Evolutionary conservation across 2,329 filamentous ascomycete genomes (phyloP).

Genomic region (Aspergillus flavus): DNA sequence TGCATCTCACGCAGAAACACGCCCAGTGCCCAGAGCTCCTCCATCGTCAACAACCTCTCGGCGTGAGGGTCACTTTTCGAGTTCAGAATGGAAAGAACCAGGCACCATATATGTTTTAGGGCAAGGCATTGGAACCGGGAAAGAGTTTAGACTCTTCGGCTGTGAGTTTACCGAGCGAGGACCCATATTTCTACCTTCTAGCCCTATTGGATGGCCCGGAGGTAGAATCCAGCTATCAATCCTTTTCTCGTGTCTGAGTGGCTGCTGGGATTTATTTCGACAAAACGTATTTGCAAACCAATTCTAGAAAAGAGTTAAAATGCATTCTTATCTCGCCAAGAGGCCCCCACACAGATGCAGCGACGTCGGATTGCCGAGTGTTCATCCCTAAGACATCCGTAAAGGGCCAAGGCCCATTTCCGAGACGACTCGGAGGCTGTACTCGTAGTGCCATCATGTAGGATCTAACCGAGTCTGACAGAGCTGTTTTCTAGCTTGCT

Average conservation of each 20-base stretch:
- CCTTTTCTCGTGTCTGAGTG: background rate
- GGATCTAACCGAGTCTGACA: background rate
- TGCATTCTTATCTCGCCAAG: slow-evolving; percentile 1
- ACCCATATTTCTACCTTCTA: background rate
- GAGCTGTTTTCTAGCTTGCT: background rate
- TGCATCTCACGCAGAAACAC: no score
- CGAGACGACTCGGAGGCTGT: background rate
- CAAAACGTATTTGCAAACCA: background rate
- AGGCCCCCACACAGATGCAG: background rate
- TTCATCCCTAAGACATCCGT: background rate
- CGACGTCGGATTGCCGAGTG: background rate
- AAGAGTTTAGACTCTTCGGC: background rate
- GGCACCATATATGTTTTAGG: no score
- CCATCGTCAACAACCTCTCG: no score
- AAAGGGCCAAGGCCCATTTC: background rate
- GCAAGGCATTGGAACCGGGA: background rate
- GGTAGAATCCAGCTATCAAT: background rate
- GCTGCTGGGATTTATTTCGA: background rate
- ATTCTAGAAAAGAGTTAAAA: background rate
- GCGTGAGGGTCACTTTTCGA: no score
- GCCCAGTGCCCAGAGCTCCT: no score
- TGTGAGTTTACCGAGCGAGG: background rate
- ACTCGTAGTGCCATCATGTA: background rate
- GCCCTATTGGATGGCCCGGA: background rate
- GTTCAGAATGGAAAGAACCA: no score